These are phyloP conservation scores for Huiozyma sinensis DNA, from an alignment of 805 yeast genomes.

Conservation along the genomic window DNA sequence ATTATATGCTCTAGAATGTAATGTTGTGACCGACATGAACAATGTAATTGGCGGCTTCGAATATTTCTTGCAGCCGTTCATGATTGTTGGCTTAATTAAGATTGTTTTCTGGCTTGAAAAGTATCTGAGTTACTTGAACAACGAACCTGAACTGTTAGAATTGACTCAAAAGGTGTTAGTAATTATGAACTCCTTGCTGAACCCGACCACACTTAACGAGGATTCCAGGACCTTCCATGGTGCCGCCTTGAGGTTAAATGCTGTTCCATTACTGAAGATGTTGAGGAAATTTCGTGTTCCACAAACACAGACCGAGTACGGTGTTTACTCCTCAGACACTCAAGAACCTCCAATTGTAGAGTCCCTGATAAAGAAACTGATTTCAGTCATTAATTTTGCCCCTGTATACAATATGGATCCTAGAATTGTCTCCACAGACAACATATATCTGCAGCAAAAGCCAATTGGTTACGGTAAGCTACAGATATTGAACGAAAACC, in stretches of 20 bases:
- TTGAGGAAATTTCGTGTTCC: slow-evolving; percentile 13
- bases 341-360: slow-evolving; percentile 21
- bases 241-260: slow-evolving; percentile 28
- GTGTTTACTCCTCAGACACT: slow-evolving; percentile 24
- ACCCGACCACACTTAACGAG: slow-evolving; percentile 35
- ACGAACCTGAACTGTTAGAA: slow-evolving; percentile 16
- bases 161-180: slow-evolving; percentile 28
- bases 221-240: slow-evolving; percentile 37
- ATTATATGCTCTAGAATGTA: slow-evolving; percentile 41
- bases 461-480: slow-evolving; percentile 19
- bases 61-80: slow-evolving; percentile 72
- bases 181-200: slow-evolving; percentile 32
- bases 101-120: slow-evolving; percentile 41
- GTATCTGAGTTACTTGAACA: slow-evolving; percentile 29
- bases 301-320: slow-evolving; percentile 21
- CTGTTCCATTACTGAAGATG: slow-evolving; percentile 16
- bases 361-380: slow-evolving; percentile 15
- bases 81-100: slow-evolving; percentile 47
- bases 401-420: slow-evolving; percentile 24
- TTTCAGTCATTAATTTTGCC: slow-evolving; percentile 14
- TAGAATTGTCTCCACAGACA: slow-evolving; percentile 14
- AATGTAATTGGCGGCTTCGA: slow-evolving; percentile 71
- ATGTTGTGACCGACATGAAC: slow-evolving; percentile 45
- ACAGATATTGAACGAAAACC: slow-evolving; percentile 20
- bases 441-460: slow-evolving; percentile 20